Base-by-base conservation (phyloP, 2,329 filamentous ascomycete genomes). In the Aureobasidium subglaciale region DNA sequence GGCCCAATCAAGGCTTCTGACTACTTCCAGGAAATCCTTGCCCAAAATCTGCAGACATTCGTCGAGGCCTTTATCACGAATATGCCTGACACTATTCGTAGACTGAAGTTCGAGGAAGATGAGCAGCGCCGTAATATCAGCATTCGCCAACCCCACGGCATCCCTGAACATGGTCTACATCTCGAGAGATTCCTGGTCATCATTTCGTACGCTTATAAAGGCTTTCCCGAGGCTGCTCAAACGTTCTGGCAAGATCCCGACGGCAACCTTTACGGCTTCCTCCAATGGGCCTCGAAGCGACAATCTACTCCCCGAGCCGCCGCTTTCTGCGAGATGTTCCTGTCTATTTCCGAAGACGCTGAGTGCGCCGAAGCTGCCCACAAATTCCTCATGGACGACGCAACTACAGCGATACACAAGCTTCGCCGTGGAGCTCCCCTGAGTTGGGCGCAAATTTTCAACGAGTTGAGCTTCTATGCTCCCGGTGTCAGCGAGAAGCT, bases 281-380 rank as follows among this genome's bases (percentile, higher is more conserved):
- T 99, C 68, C 88, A 95, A 61, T 99, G 93, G 93, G 88, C 91
- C n/a, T 96, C 93, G 3, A 86, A 90, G 63, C 81, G 93, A 63
- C 90, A 95, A 59, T 96, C 95, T 0, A 96, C 95, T 0, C 93
- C 93, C n/a, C 80, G 96, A 22, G 91, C 95, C 58, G 93, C 90
- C 59, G 91, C 92, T 11, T 99, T 97, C 64, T 99, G 93, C 70
- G 92, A 97, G 67, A 92, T 99, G 84, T 77, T 99, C 15, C 88
- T 90, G 65, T 87, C 91, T 1, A 85, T 99, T 45, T 89, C 93
- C 0, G 84, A 86, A 50, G 90, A 90, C 52, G 83, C 89, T 54
- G 82, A 88, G 53, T 93, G 89, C 63, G 92, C 93, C 25, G 85
- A 86, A 54, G 81, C 87, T 15, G 90, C 92, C 0, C 92, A 99